Evolutionary conservation across 108 stramenopile species (phyloP), one percentile per base, ranked within the genome.

Genomic region (Fistulifera pelliculosa): DNA sequence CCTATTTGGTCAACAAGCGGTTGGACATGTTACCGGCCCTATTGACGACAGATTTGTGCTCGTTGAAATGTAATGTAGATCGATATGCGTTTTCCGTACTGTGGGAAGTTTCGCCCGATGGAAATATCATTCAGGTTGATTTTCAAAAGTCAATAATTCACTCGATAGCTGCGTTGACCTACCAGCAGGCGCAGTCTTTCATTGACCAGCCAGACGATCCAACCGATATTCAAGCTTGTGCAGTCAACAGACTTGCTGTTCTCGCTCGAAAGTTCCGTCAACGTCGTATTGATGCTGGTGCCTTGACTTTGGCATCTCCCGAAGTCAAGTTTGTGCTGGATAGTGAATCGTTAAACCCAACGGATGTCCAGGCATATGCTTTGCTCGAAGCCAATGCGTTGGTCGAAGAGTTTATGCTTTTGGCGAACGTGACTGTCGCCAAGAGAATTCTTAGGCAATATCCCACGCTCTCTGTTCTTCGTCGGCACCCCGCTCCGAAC

Each of bases 361-460:
- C 95, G 11, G 97, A 98, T 74, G 97, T 99, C 15, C 85, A 93
- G 62, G 76, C 83, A 2, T 98, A 98, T 61, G 74, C 78, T 23
- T 62, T 91, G 38, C 73, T 85, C 47, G 94, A 98, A 54, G 88
- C 96, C 1, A 98, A 96, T 64, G 70, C 83, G 13, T 47, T 94
- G 35, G 97, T 99, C 10, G 97, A 98, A 64, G 99, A 99, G 64
- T 98, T 98, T 60, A 99, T 99, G 99, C 77, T 99, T 17, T 60
- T 98, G 31, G 99, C 97, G 17, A 99, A 99, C 64, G 96, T 99
- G 40, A 93, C 95, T 10, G 99, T 99, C 8, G 75, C 91, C 10
- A 96, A 96, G 62, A 91, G 92, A 40, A 96, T 96, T 25, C 69
- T 93, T 0, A 61, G 94, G 16, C 79, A 85, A 41, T 98, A 83